phyloP scores from a whole-genome alignment of 2,329 filamentous ascomycete species.

The Aspergillus neotritici region DNA sequence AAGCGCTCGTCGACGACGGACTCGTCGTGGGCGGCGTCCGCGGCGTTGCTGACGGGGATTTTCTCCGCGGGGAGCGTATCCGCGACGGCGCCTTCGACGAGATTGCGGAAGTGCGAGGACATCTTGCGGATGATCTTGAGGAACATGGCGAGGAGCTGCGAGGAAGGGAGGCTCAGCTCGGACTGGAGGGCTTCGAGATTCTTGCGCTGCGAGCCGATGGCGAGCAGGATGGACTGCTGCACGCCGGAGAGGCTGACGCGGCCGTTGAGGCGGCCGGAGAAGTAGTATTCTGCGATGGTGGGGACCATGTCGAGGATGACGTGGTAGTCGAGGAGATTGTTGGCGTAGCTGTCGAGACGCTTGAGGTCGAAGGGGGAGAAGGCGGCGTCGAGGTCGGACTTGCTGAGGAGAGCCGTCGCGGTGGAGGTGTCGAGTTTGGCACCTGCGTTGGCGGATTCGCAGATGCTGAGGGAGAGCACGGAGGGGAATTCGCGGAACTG shows the following conservation, averaged over 20 bases:
- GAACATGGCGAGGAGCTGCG: slow-evolving; percentile 91
- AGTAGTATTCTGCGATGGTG: slow-evolving; percentile 74
- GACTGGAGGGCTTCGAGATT: slow-evolving; percentile 72
- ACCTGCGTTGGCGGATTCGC: slow-evolving; percentile 73
- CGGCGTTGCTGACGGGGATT: slow-evolving; percentile 32
- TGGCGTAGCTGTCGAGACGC: slow-evolving; percentile 88
- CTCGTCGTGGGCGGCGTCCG: slow-evolving; percentile 63
- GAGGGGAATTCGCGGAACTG: slow-evolving; percentile 81
- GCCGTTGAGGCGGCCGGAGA: slow-evolving; percentile 65
- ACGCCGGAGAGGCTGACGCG: slow-evolving; percentile 70
- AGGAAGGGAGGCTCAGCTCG: slow-evolving; percentile 67
- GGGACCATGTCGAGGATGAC: slow-evolving; percentile 92
- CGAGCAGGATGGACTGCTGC: slow-evolving; percentile 82
- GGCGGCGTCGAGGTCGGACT: slow-evolving; percentile 67
- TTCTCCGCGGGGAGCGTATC: slow-evolving; percentile 58
- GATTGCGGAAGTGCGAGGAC: slow-evolving; percentile 65
- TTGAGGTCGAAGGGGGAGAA: slow-evolving; percentile 93
- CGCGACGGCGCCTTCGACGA: slow-evolving; percentile 69
- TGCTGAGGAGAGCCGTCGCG: slow-evolving; percentile 56
- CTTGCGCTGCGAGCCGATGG: slow-evolving; percentile 85
- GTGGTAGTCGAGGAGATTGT: slow-evolving; percentile 96
- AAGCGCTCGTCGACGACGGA: slow-evolving; percentile 60
- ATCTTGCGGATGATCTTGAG: slow-evolving; percentile 92
- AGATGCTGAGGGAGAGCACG: slow-evolving; percentile 74
- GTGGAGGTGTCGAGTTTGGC: slow-evolving; percentile 60